These are phyloP conservation scores for Alternaria ventricosa DNA, from an alignment of 2,329 filamentous ascomycete genomes.

Conservation along the genomic window DNA sequence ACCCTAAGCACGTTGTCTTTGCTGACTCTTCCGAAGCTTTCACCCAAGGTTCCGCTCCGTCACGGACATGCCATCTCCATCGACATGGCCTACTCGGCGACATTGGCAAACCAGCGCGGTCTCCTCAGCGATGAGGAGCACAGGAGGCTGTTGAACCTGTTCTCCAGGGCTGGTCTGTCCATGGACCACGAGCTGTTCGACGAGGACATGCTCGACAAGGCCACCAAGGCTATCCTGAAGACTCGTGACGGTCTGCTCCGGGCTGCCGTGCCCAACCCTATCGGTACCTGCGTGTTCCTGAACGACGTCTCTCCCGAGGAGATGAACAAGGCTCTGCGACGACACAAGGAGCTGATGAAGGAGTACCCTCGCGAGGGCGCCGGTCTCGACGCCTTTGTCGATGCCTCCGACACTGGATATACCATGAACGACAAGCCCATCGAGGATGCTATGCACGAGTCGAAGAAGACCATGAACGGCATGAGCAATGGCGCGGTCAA, in stretches of 20 bases:
- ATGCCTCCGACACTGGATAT: slow-evolving; percentile 71
- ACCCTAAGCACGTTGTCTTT: background rate
- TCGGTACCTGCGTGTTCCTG: slow-evolving; percentile 71
- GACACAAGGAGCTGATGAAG: slow-evolving; percentile 70
- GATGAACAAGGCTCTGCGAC: slow-evolving; percentile 64
- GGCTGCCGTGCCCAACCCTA: slow-evolving; percentile 71
- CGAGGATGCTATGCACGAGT: slow-evolving; percentile 34
- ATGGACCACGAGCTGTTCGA: slow-evolving; percentile 75
- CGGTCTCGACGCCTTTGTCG: slow-evolving; percentile 73
- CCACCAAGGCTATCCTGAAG: slow-evolving; percentile 72
- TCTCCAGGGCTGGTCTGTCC: slow-evolving; percentile 72
- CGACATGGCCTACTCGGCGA: slow-evolving; percentile 78
- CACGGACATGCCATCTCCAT: slow-evolving; percentile 78
- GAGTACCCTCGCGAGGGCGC: slow-evolving; percentile 68
- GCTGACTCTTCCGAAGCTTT: slow-evolving; percentile 55
- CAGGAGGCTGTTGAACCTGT: slow-evolving; percentile 67
- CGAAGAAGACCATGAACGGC: slow-evolving; percentile 31
- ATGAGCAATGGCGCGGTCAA: slow-evolving; percentile 32
- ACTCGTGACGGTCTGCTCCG: slow-evolving; percentile 73
- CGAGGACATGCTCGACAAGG: slow-evolving; percentile 68
- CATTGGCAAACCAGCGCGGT: slow-evolving; percentile 68
- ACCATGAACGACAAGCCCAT: slow-evolving; percentile 55
- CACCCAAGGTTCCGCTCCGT: slow-evolving; percentile 70
- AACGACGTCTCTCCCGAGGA: slow-evolving; percentile 70
- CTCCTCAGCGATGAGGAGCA: slow-evolving; percentile 68